Conservation (phyloP, 345 rosid genomes). For the Dimocarpus longan region DNA sequence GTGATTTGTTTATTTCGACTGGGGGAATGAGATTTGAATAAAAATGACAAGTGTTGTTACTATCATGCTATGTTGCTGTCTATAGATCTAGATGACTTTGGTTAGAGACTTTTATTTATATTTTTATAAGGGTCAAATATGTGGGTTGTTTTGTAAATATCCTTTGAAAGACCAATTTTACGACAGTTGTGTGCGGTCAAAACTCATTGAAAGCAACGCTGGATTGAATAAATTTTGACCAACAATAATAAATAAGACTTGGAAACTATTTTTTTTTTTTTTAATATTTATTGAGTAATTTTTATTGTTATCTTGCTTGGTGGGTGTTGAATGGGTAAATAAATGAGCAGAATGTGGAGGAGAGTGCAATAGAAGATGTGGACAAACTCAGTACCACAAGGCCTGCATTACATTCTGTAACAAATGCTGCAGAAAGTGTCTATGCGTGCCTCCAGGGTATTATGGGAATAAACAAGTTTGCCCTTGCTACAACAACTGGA, state of each 20-base stretch:
- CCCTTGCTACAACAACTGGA: constrained; percentile 82
- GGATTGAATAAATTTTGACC: not conserved
- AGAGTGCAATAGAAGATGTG: constrained; percentile 60
- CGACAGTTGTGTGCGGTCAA: constrained; percentile 21
- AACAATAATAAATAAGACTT: not conserved
- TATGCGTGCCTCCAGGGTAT: constrained; percentile 78
- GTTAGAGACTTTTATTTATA: no score
- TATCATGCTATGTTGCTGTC: no score
- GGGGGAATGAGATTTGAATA: no score
- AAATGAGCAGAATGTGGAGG: constrained; percentile 66
- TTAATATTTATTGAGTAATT: not conserved
- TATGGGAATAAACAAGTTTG: constrained; percentile 64
- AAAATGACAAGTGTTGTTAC: no score
- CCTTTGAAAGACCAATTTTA: not conserved
- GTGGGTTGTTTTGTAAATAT: no score
- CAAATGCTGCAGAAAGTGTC: constrained; percentile 71
- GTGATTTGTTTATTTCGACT: no score
- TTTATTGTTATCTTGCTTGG: not conserved
- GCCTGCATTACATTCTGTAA: constrained; percentile 68
- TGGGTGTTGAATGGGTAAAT: no score
- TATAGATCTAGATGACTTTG: no score
- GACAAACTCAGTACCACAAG: constrained; percentile 52
- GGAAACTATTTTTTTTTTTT: not conserved
- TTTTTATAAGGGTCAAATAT: no score
- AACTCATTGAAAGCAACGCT: not conserved